A percentile compares a stretch with the other conserved stretches of the same genome.
Evolutionary conservation across 495 filamentous ascomycete genomes (phyloP).

Genomic region (Xylaria grammica): DNA sequence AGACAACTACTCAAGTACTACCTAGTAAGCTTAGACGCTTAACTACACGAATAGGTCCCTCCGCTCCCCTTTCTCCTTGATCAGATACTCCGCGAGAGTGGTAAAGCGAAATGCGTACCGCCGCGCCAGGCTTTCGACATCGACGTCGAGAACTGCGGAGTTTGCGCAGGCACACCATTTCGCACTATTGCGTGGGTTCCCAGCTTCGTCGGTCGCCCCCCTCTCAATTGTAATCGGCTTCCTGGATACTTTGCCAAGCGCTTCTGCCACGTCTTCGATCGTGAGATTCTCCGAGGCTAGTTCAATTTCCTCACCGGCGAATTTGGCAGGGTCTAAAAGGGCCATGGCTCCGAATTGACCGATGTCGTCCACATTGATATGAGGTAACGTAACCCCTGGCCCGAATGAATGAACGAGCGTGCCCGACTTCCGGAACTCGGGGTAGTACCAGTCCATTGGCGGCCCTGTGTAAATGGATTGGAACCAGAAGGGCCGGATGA

Average conservation of each 20-base stretch:
- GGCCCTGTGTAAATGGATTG: constrained; percentile 53
- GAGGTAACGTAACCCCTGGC: constrained; percentile 40
- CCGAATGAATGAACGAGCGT: constrained; percentile 28
- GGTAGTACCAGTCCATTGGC: constrained; percentile 29
- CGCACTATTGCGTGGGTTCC: background rate
- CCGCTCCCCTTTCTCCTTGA: background rate
- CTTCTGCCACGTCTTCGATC: constrained; percentile 29
- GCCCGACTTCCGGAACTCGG: constrained; percentile 6
- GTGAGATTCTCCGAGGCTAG: constrained; percentile 41
- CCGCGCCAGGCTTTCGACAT: background rate
- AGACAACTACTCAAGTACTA: background rate
- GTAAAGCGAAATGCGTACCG: background rate
- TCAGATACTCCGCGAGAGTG: background rate
- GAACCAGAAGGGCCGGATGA: constrained; percentile 60
- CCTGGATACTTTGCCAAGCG: background rate
- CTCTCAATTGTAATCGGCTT: background rate
- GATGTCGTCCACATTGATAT: constrained; percentile 53
- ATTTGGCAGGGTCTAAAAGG: constrained; percentile 43
- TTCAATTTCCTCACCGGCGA: constrained; percentile 34
- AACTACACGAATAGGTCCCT: background rate
- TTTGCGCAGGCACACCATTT: constrained; percentile 8
- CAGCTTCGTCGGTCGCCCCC: background rate
- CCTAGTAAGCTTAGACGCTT: background rate
- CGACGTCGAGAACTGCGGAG: background rate
- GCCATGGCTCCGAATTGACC: constrained; percentile 51